These are phyloP conservation scores for Polyporus arcularius DNA, from an alignment of 768 basidiomycete genomes.

Conservation along the genomic window DNA sequence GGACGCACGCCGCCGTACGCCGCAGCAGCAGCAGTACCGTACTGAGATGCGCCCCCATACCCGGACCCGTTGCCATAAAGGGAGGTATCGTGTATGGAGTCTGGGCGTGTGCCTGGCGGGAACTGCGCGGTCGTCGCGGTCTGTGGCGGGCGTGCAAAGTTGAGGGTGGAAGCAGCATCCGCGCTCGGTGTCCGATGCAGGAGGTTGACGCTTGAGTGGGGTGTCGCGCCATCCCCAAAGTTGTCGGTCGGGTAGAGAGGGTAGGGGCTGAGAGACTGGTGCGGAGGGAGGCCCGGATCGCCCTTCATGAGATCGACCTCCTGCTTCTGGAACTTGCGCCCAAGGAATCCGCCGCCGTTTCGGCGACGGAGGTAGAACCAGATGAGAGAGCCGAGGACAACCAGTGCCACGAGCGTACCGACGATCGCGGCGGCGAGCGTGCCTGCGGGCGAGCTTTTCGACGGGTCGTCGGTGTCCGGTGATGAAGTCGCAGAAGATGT, in stretches of 20 bases:
- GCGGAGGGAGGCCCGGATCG: conserved; percentile 7
- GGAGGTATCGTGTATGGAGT: background rate
- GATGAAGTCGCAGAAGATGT: too few relatives aligned
- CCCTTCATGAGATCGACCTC: conserved; percentile 18
- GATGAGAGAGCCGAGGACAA: conserved; percentile 14
- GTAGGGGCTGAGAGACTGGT: conserved; percentile 16
- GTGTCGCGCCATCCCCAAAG: conserved; percentile 1
- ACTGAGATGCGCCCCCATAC: background rate
- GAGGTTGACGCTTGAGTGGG: conserved; percentile 10
- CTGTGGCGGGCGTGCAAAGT: conserved; percentile 3
- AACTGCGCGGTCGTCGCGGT: background rate
- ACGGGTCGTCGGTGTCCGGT: background rate
- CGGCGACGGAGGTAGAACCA: conserved; percentile 32
- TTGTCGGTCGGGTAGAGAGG: conserved; percentile 6
- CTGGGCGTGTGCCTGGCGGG: background rate
- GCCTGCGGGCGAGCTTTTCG: conserved; percentile 15
- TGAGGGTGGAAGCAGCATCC: background rate
- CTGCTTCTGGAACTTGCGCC: background rate
- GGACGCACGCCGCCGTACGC: background rate
- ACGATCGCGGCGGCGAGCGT: conserved; percentile 25
- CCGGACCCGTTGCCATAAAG: background rate
- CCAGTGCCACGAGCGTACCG: conserved; percentile 23
- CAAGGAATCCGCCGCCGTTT: conserved; percentile 3
- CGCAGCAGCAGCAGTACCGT: background rate
- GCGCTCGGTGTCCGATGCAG: background rate